phyloP scores from a whole-genome alignment of 495 filamentous ascomycete species.

The Tuber melanosporum region DNA sequence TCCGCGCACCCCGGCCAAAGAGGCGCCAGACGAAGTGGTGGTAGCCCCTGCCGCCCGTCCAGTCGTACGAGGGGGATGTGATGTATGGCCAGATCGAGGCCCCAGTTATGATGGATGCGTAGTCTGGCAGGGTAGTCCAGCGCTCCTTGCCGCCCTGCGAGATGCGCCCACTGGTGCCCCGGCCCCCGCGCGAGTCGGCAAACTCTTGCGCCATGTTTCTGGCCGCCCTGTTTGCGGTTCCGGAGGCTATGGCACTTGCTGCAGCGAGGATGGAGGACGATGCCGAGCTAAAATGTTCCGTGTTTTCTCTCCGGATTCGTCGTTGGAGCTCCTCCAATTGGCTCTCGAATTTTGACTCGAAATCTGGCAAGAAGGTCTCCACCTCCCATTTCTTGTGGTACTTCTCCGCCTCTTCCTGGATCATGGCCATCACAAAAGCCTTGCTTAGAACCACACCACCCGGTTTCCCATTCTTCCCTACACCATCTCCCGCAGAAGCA shows the following conservation, averaged over 20 bases:
- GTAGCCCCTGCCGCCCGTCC: slow-evolving; percentile 12
- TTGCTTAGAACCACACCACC: slow-evolving; percentile 27
- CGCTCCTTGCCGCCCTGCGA: neutral
- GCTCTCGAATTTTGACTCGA: slow-evolving; percentile 15
- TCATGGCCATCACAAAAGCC: slow-evolving; percentile 26
- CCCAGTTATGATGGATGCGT: slow-evolving; percentile 31
- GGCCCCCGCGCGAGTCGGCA: neutral
- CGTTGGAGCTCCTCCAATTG: slow-evolving; percentile 6
- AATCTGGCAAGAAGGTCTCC: slow-evolving; percentile 17
- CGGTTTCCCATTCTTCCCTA: slow-evolving; percentile 5
- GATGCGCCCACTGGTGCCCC: neutral
- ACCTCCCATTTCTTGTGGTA: slow-evolving; percentile 13
- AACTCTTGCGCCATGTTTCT: neutral
- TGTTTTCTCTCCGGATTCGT: slow-evolving; percentile 4
- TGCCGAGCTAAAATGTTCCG: slow-evolving; percentile 6
- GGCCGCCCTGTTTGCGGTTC: neutral
- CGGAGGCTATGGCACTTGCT: slow-evolving; percentile 2
- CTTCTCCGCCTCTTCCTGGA: slow-evolving; percentile 27
- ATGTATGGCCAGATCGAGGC: slow-evolving; percentile 31
- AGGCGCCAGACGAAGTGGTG: slow-evolving; percentile 20
- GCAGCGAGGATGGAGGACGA: slow-evolving; percentile 6
- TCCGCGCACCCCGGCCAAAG: slow-evolving; percentile 33
- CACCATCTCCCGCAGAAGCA: slow-evolving; percentile 12
- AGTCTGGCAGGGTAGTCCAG: slow-evolving; percentile 27
- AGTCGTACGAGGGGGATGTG: slow-evolving; percentile 37